Evolutionary conservation across 148 eudicot genomes (phyloP).

Genomic region (Chenopodium quinoa): DNA sequence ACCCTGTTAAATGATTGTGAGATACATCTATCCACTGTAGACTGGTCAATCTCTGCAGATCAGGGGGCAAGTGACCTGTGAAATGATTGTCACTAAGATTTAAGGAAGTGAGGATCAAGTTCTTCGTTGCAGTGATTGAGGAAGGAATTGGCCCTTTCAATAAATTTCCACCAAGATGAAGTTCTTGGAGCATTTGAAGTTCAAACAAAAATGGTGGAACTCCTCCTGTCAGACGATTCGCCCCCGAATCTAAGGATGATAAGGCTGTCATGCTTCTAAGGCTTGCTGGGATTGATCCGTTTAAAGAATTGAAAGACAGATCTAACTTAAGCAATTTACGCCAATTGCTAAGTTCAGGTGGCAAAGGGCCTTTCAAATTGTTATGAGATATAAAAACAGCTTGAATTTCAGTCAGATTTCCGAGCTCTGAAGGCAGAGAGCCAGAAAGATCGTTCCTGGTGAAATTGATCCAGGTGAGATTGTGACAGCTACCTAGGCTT

Average conservation of each 20-base stretch:
- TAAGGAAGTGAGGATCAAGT: slow-evolving; percentile 36
- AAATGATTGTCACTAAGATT: slow-evolving; percentile 60
- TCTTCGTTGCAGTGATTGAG: slow-evolving; percentile 35
- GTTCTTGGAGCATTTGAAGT: slow-evolving; percentile 36
- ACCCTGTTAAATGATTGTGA: slow-evolving; percentile 57
- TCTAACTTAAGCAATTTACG: slow-evolving; percentile 39
- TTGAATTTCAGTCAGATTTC: slow-evolving; percentile 47
- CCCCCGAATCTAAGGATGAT: slow-evolving; percentile 44
- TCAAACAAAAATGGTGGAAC: slow-evolving; percentile 51
- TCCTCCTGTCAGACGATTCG: slow-evolving; percentile 56
- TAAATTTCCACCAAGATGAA: slow-evolving; percentile 60
- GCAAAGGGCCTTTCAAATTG: slow-evolving; percentile 54
- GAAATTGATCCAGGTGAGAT: slow-evolving; percentile 46
- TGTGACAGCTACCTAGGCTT: slow-evolving; percentile 46
- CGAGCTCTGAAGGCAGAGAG: slow-evolving; percentile 52
- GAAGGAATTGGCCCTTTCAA: slow-evolving; percentile 61
- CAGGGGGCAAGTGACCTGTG: slow-evolving; percentile 49
- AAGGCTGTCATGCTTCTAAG: slow-evolving; percentile 42
- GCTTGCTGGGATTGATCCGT: slow-evolving; percentile 54
- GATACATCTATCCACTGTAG: slow-evolving; percentile 59
- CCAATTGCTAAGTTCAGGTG: slow-evolving; percentile 52
- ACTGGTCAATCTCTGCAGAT: slow-evolving; percentile 37
- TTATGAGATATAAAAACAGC: slow-evolving; percentile 53
- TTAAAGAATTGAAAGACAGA: slow-evolving; percentile 49
- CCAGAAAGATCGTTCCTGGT: slow-evolving; percentile 58